These are phyloP conservation scores for Fomitopsis palustris DNA, from an alignment of 1,284 basidiomycete species.

Conservation along the genomic window DNA sequence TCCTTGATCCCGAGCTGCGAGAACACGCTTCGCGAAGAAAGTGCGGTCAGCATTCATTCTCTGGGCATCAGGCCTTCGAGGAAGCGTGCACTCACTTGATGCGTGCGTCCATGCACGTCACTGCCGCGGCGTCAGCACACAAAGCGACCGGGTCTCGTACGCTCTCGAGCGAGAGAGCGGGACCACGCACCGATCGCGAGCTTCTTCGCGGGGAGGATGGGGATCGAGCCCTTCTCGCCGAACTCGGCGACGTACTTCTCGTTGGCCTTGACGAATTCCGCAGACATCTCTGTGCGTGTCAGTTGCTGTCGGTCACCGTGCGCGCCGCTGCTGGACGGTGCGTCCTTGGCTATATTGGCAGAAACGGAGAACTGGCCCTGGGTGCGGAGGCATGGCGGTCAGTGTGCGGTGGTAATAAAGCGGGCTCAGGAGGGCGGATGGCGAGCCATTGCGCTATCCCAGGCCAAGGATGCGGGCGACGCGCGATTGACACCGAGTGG, in stretches of 20 bases:
- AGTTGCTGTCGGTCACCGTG: slow-evolving; percentile 4
- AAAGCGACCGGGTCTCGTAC: neutral
- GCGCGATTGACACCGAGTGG: no score
- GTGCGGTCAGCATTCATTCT: neutral
- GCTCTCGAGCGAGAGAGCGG: neutral
- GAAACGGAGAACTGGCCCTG: neutral
- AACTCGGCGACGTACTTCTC: slow-evolving; percentile 39
- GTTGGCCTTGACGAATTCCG: slow-evolving; percentile 35
- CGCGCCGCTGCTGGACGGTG: slow-evolving; percentile 6
- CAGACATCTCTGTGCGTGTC: slow-evolving; percentile 19
- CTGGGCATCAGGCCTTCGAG: neutral
- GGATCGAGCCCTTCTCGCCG: slow-evolving; percentile 41
- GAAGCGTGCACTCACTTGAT: slow-evolving; percentile 34
- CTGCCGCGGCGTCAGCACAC: slow-evolving; percentile 27
- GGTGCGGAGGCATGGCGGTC: neutral
- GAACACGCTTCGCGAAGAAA: slow-evolving; percentile 39
- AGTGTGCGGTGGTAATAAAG: neutral
- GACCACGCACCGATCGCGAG: slow-evolving; percentile 40
- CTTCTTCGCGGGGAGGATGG: slow-evolving; percentile 50
- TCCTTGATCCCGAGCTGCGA: slow-evolving; percentile 57
- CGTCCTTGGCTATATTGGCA: slow-evolving; percentile 3
- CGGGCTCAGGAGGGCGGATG: neutral
- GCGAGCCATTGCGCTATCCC: slow-evolving; percentile 3
- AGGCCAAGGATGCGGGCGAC: no score
- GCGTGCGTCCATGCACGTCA: slow-evolving; percentile 71